Conservation (phyloP, 139 green algal species). For the Coelastrella sp. region DNA sequence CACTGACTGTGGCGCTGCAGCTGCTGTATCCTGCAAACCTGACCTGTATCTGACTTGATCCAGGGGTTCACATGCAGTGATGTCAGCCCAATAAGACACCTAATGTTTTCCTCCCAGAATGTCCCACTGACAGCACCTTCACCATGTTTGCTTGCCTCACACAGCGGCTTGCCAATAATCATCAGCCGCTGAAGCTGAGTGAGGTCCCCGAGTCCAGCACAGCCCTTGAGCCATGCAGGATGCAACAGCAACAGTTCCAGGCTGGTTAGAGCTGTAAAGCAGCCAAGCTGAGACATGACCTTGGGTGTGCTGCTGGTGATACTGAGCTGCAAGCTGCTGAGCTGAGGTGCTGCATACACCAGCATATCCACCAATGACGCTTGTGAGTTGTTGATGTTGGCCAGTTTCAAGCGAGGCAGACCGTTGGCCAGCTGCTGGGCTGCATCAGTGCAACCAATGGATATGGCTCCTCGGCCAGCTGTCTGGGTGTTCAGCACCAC, state of each 20-base stretch:
- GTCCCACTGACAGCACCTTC: not conserved
- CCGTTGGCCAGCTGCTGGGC: not conserved
- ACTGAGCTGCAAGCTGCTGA: not conserved
- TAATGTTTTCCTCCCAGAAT: conserved; percentile 11
- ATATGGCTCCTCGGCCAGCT: conserved; percentile 1
- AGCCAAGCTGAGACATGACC: not conserved
- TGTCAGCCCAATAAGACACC: not conserved
- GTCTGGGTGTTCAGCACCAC: conserved; percentile 4
- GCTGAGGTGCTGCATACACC: conserved; percentile 15
- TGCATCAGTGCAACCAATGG: not conserved
- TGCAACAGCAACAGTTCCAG: not conserved
- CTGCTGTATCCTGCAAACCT: no score
- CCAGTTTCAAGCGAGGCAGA: not conserved
- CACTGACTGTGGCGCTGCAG: no score
- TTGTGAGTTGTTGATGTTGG: conserved; percentile 16
- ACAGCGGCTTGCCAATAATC: conserved; percentile 1
- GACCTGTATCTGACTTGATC: conserved; percentile 6
- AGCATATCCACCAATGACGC: conserved; percentile 21
- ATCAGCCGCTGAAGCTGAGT: conserved; percentile 19
- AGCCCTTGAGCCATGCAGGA: conserved; percentile 11
- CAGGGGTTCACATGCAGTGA: conserved; percentile 16
- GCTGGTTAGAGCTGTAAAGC: not conserved
- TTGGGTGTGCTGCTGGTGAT: not conserved
- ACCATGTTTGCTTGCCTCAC: conserved; percentile 2
- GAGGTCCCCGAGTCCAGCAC: conserved; percentile 19